Conservation (phyloP, 495 filamentous ascomycete genomes). For the Paragyromitra xinjiangensis region DNA sequence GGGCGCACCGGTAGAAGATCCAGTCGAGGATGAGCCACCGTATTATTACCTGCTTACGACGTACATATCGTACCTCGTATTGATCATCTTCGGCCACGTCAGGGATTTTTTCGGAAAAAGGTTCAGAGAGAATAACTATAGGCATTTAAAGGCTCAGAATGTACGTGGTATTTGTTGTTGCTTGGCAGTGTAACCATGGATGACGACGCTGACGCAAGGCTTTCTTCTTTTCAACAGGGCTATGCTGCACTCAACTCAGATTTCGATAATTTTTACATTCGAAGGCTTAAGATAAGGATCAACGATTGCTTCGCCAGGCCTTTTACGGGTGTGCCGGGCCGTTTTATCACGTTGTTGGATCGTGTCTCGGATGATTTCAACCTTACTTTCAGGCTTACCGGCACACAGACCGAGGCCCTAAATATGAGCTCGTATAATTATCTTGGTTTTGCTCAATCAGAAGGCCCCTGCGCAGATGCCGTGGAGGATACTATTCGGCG, state of each 20-base stretch:
- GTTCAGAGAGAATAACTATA: constrained; percentile 83
- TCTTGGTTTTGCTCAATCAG: constrained; percentile 96
- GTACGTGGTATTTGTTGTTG: constrained; percentile 44
- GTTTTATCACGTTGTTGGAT: constrained; percentile 91
- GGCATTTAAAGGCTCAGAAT: constrained; percentile 79
- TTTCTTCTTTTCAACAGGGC: constrained; percentile 61
- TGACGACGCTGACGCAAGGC: constrained; percentile 43
- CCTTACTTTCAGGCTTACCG: constrained; percentile 82
- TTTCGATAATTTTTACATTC: constrained; percentile 98
- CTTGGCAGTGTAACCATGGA: constrained; percentile 44
- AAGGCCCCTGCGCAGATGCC: constrained; percentile 93
- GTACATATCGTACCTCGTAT: constrained; percentile 94
- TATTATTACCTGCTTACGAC: constrained; percentile 97
- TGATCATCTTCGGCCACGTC: constrained; percentile 94
- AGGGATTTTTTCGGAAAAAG: constrained; percentile 98
- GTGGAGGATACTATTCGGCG: constrained; percentile 85
- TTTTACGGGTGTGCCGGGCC: constrained; percentile 89
- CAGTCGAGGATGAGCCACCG: constrained; percentile 92
- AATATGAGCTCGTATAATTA: constrained; percentile 99
- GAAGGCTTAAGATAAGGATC: constrained; percentile 89
- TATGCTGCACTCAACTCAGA: constrained; percentile 98
- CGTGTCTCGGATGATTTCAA: constrained; percentile 89
- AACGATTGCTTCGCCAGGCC: constrained; percentile 96
- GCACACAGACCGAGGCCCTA: constrained; percentile 91
- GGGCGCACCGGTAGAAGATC: constrained; percentile 78